phyloP scores from a whole-genome alignment of 2,329 filamentous ascomycete species.

The Epichloe uncinata region DNA sequence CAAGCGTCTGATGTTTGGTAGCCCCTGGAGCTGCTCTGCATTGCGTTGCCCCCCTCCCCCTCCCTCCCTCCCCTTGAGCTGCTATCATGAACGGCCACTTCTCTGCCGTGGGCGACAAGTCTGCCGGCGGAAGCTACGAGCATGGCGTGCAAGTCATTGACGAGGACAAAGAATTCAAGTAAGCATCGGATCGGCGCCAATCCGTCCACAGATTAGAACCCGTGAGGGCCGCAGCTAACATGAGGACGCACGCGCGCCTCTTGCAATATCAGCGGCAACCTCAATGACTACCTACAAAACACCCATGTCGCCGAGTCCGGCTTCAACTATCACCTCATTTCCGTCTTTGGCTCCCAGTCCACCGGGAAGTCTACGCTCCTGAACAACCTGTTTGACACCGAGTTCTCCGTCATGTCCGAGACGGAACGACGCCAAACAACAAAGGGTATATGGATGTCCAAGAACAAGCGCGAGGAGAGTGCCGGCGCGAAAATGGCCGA shows the following conservation, averaged over 20 bases:
- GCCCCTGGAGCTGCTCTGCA: background rate
- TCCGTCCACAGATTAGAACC: background rate
- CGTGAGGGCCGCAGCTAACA: background rate
- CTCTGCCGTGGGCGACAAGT: constrained; percentile 55
- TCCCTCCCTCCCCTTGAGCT: background rate
- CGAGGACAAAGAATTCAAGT: constrained; percentile 91
- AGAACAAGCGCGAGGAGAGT: constrained; percentile 62
- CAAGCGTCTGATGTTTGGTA: background rate
- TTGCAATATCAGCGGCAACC: constrained; percentile 43
- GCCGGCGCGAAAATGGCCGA: constrained; percentile 63
- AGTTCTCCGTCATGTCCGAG: constrained; percentile 97
- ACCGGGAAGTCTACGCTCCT: constrained; percentile 96
- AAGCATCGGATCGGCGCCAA: constrained; percentile 22
- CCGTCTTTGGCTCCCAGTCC: constrained; percentile 96
- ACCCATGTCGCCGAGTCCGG: constrained; percentile 75
- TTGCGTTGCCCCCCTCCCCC: background rate
- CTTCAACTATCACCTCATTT: constrained; percentile 99
- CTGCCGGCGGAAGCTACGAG: constrained; percentile 57
- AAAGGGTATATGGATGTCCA: constrained; percentile 99
- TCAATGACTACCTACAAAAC: constrained; percentile 69
- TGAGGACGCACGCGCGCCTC: constrained; percentile 3
- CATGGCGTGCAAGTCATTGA: constrained; percentile 96
- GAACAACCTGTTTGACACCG: constrained; percentile 88
- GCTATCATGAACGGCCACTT: constrained; percentile 66
- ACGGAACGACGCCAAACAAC: constrained; percentile 88